Evolutionary conservation across 1,284 basidiomycete genomes (phyloP).

Genomic region (Pisolithus thermaeus): DNA sequence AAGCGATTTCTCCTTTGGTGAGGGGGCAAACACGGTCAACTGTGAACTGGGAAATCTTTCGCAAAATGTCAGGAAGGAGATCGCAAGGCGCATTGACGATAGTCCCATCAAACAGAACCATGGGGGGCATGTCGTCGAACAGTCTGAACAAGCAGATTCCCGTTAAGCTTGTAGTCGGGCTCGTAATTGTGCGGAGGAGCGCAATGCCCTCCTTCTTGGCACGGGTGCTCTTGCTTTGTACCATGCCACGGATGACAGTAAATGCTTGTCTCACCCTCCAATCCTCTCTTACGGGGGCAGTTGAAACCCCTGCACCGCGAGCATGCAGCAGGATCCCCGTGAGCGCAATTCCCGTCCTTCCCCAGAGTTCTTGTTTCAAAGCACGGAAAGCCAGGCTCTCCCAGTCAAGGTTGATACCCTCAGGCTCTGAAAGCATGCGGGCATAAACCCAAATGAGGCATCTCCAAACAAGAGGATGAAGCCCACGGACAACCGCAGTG

Average conservation of each 20-base stretch:
- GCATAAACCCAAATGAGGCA: conserved; percentile 50
- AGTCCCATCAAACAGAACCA: conserved; percentile 27
- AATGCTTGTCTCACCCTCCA: conserved; percentile 31
- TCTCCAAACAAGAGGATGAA: conserved; percentile 46
- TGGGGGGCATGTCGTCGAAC: conserved; percentile 17
- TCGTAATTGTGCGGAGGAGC: conserved; percentile 36
- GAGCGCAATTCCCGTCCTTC: conserved; percentile 36
- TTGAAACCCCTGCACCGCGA: conserved; percentile 5
- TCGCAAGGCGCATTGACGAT: conserved; percentile 18
- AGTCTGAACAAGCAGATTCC: conserved; percentile 12
- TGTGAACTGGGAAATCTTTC: conserved; percentile 20
- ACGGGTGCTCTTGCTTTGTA: conserved; percentile 22
- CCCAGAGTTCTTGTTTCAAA: conserved; percentile 39
- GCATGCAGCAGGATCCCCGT: conserved; percentile 32
- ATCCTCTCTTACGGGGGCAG: conserved; percentile 4
- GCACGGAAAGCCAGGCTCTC: conserved; percentile 34
- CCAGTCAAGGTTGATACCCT: conserved; percentile 9
- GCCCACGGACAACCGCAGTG: conserved; percentile 26
- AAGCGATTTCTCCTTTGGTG: conserved; percentile 38
- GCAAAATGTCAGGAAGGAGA: conserved; percentile 17
- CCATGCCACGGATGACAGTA: conserved; percentile 33
- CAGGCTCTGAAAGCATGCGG: conserved; percentile 14
- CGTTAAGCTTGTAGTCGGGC: conserved; percentile 20
- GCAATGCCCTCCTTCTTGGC: conserved; percentile 32
- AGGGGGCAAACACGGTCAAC: conserved; percentile 32